Conservation (phyloP, 179 eudicot genomes). For the Amaranthus tricolor region DNA sequence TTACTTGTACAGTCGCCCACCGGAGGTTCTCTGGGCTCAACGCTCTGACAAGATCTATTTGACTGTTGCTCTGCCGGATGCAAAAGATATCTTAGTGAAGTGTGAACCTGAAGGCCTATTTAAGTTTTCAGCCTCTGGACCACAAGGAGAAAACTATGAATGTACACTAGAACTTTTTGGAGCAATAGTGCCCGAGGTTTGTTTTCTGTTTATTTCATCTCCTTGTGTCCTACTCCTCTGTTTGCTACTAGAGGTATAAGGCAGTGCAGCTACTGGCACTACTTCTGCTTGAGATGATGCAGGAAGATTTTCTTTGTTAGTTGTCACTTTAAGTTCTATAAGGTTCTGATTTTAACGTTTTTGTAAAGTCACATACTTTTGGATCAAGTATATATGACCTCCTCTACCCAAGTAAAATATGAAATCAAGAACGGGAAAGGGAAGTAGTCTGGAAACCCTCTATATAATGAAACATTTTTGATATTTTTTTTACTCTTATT, state of each 20-base stretch:
- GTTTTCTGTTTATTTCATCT: conserved; percentile 19
- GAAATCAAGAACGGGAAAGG: too few species aligned
- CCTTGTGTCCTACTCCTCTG: background rate
- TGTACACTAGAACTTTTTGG: conserved; percentile 68
- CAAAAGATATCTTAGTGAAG: conserved; percentile 65
- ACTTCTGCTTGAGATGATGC: background rate
- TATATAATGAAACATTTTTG: too few species aligned
- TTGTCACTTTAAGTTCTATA: background rate
- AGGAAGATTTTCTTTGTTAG: background rate
- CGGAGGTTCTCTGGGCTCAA: conserved; percentile 89
- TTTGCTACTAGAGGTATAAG: background rate
- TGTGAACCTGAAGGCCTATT: conserved; percentile 69
- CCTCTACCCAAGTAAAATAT: too few species aligned
- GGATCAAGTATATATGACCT: background rate
- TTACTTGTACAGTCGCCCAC: conserved; percentile 50
- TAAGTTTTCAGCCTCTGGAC: conserved; percentile 67
- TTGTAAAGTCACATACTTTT: background rate
- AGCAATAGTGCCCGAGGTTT: conserved; percentile 61
- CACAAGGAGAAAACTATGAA: conserved; percentile 52
- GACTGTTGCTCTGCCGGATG: conserved; percentile 73
- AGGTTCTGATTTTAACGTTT: background rate
- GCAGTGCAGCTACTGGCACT: background rate
- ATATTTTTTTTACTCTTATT: too few species aligned
- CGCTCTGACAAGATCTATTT: conserved; percentile 69
- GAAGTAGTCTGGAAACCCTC: too few species aligned